These are phyloP conservation scores for Cladophialophora yegresii DNA, from an alignment of 2,329 filamentous ascomycete species.

Conservation along the genomic window DNA sequence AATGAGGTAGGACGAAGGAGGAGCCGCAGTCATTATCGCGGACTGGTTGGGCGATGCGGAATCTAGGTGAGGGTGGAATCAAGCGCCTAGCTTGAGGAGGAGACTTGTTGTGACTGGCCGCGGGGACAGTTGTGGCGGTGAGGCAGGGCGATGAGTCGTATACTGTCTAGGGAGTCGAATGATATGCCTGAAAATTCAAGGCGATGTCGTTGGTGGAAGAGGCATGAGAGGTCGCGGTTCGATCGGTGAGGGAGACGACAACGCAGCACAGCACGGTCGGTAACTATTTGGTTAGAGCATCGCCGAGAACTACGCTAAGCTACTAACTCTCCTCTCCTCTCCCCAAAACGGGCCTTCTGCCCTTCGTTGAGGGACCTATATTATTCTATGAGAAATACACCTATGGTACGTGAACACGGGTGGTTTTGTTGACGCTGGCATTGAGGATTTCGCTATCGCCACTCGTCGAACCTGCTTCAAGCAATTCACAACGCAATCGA, in stretches of 20 bases:
- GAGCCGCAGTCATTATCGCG: conserved; percentile 27
- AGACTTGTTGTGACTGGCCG: conserved; percentile 18
- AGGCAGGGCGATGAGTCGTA: conserved; percentile 8
- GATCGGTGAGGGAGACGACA: conserved; percentile 16
- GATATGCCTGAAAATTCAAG: conserved; percentile 7
- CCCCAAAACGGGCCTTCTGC: too few species aligned
- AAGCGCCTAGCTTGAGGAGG: conserved; percentile 13
- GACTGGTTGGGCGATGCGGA: background rate
- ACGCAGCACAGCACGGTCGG: conserved; percentile 6
- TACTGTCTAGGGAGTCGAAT: conserved; percentile 12
- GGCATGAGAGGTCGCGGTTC: conserved; percentile 1
- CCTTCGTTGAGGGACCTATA: background rate
- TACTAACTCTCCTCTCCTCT: background rate
- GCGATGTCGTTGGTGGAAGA: conserved; percentile 16
- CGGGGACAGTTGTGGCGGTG: conserved; percentile 12
- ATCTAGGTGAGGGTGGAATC: conserved; percentile 8
- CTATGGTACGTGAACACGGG: background rate
- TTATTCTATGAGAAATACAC: background rate
- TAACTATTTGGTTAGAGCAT: conserved; percentile 4
- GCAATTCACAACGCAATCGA: background rate
- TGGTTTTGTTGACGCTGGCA: too few species aligned
- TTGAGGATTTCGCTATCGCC: background rate
- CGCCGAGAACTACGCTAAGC: background rate
- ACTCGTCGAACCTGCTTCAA: background rate
- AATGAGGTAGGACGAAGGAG: conserved; percentile 18